phyloP scores from a whole-genome alignment of 495 filamentous ascomycete genomes.

The Aspergillus indologenus region DNA sequence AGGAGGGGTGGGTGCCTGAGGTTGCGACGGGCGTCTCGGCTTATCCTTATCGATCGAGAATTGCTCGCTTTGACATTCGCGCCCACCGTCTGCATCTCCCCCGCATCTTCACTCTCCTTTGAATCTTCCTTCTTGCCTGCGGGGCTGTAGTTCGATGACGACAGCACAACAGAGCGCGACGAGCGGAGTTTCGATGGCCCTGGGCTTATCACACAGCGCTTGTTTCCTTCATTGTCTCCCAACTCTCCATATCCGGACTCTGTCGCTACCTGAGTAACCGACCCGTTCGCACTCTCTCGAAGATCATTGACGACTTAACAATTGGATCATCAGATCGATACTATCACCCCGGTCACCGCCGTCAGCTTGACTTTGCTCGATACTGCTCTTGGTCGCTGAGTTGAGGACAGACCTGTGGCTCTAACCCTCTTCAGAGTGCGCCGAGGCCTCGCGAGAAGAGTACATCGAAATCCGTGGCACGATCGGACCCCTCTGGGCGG shows the following conservation, averaged over 20 bases:
- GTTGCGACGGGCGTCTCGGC: neutral
- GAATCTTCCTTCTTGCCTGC: neutral
- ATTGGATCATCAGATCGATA: neutral
- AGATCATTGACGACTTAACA: neutral
- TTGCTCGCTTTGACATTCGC: neutral
- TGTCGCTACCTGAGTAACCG: neutral
- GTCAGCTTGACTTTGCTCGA: neutral
- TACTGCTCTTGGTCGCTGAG: neutral
- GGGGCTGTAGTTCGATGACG: neutral
- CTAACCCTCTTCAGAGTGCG: neutral
- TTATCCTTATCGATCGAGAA: neutral
- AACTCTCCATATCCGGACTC: neutral
- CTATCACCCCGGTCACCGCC: neutral
- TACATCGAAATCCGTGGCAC: neutral
- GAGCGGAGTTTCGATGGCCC: neutral
- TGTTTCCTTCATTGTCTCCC: neutral
- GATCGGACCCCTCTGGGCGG: conserved; percentile 5
- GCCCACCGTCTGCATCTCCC: neutral
- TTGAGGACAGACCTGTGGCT: neutral
- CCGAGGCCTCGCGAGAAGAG: neutral
- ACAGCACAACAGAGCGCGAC: neutral
- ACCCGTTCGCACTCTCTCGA: neutral
- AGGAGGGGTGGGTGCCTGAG: conserved; percentile 1
- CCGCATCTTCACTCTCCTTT: conserved; percentile 1
- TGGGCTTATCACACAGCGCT: neutral